Evolutionary conservation across 116 monocot genomes (phyloP), one percentile per base, ranked within the genome.

Genomic region (Posidonia oceanica): DNA sequence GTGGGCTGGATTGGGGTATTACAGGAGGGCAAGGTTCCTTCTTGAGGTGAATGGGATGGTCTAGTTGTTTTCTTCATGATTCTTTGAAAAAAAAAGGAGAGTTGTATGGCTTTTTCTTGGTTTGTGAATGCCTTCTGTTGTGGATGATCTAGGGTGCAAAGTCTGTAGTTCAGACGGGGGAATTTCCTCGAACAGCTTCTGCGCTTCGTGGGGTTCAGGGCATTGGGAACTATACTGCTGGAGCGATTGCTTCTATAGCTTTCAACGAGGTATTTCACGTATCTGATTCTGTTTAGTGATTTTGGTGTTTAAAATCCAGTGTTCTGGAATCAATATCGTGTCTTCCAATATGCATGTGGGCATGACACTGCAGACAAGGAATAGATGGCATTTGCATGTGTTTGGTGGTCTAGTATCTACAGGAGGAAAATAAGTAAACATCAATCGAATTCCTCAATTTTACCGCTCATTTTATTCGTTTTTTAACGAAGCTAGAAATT

Each of bases 1-100:
- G 90, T 98, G 98, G 98, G 93, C 98, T 38, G 98, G 98, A 1
- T 72, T 98, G 69, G 98, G 98, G 3, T 98, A 98, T 41, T 98
- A 98, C 75, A 48, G 93, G 54, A 81, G 98, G 68, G 93, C 90
- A 52, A 76, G 93, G 4, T 98, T 90, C 62, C 82, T 98, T 29
- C 48, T 98, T 37, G 98, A 98, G 98, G 98, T 98, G 65, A 39
- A 63, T 39, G 61, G 16, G 20, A 17, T 4, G 16, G 20, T 53
- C 14, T 36, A 10, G 15, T 16, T 64, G 42, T 66, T 66, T 39
- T 20, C 40, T n/a, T 0, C 18, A n/a, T 17, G 15, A 66, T 13
- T 61, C 36, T 12, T 36, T 13, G 36, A 3, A 22, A 4, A 13
- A 61, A 36, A 36, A 22, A 8, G 13, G 61, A 36, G 21, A 64